Evolutionary conservation across 1,284 basidiomycete species (phyloP).

Genomic region (Ustilago lituana): DNA sequence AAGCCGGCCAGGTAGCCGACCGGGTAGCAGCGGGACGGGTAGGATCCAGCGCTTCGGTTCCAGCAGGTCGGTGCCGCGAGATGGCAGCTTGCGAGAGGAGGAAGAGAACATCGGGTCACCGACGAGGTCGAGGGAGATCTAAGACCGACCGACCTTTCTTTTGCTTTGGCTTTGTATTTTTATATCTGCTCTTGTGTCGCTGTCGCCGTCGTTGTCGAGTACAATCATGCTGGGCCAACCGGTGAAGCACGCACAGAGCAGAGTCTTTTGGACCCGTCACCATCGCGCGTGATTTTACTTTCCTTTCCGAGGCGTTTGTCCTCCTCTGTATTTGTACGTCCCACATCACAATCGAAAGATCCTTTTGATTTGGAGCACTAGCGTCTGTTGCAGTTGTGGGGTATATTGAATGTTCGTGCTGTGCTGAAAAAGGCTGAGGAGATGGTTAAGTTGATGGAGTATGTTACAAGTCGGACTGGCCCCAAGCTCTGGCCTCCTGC

Average conservation of each 20-base stretch:
- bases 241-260: too few relatives aligned
- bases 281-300: too few relatives aligned
- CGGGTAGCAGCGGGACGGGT: conserved; percentile 33
- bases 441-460: neutral
- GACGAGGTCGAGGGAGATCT: conserved; percentile 2
- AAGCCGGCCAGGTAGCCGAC: conserved; percentile 23
- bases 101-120: conserved; percentile 17
- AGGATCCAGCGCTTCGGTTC: conserved; percentile 39
- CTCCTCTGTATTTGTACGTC: conserved; percentile 42
- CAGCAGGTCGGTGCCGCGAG: conserved; percentile 28
- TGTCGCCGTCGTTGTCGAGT: too few relatives aligned
- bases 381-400: too few relatives aligned
- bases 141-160: too few relatives aligned
- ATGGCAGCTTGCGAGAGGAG: conserved; percentile 31
- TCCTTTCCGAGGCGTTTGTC: neutral
- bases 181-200: too few relatives aligned
- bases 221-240: too few relatives aligned
- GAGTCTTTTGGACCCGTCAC: too few relatives aligned
- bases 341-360: neutral
- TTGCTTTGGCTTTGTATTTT: conserved; percentile 11
- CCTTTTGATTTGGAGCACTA: neutral
- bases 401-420: too few relatives aligned
- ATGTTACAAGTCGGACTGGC: conserved; percentile 47
- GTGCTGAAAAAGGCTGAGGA: neutral
- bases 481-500: conserved; percentile 44